Evolutionary conservation across 768 basidiomycete genomes (phyloP).

Genomic region (Kwoniella pini): DNA sequence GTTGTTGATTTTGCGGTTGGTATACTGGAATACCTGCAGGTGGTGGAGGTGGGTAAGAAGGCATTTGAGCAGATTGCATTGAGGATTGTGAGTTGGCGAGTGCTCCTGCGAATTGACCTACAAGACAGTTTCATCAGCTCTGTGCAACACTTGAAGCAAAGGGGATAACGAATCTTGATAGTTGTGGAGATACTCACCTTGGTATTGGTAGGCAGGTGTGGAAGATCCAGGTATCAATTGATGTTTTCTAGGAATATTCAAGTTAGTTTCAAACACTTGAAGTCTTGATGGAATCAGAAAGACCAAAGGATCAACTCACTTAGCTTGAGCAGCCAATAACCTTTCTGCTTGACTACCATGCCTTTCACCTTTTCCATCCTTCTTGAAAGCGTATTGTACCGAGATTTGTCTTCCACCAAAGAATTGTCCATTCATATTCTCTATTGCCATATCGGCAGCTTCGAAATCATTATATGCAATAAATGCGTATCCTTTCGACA

Average conservation of each 20-base stretch:
- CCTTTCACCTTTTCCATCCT: conserved; percentile 96
- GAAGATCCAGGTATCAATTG: conserved; percentile 52
- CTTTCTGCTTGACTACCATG: conserved; percentile 98
- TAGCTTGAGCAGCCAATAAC: conserved; percentile 88
- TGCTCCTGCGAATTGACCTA: conserved; percentile 91
- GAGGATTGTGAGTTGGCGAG: conserved; percentile 59
- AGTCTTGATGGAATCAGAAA: too few relatives aligned
- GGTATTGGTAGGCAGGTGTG: conserved; percentile 29
- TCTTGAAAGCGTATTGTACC: conserved; percentile 98
- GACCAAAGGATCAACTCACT: conserved; percentile 60
- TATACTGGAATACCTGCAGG: conserved; percentile 53
- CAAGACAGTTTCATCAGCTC: conserved; percentile 54
- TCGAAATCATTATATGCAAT: conserved; percentile 98
- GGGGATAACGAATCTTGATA: too few relatives aligned
- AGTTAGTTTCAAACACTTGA: not conserved
- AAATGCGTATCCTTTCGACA: conserved; percentile 96
- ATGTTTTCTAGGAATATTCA: conserved; percentile 63
- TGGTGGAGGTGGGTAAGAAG: conserved; percentile 30
- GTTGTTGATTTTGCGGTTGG: conserved; percentile 33
- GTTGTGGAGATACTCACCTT: conserved; percentile 36
- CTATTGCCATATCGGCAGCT: conserved; percentile 90
- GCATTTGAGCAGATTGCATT: conserved; percentile 14
- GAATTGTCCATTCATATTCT: conserved; percentile 96
- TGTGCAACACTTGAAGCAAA: too few relatives aligned
- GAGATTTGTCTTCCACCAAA: conserved; percentile 97